Evolutionary conservation across 2,329 filamentous ascomycete genomes (phyloP), one percentile per base, ranked within the genome.

Genomic region (Venturia asperata): DNA sequence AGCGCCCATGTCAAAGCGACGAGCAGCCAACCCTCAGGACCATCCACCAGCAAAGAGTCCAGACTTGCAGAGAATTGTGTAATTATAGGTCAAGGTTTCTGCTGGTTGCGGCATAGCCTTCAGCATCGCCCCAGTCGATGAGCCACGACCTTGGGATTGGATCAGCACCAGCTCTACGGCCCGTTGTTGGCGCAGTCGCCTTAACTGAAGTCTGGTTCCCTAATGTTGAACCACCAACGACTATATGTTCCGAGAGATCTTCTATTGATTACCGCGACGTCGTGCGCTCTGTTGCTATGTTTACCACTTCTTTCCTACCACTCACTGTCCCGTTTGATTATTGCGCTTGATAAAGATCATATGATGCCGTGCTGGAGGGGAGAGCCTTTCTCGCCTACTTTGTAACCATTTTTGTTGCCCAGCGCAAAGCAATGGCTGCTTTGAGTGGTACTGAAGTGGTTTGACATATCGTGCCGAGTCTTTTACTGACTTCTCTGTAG

Each of bases 371-470:
- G 43, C 47, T 21, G 62, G 42, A 55, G 45, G 52, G 39, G 43
- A 43, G 9, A n/a, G 62, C 43, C 45, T 63, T 63, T 34, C 43
- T 63, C n/a, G 41, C 62, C 10, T 34, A 43, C 43, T 63, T 63
- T 30, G 24, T 41, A 39, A 17, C 10, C 45, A n/a, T 63, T 15
- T 63, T n/a, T 37, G 1, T 13, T 37, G 43, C 62, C 21, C 62
- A 63, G 62, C 39, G 43, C n/a, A 24, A 39, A 47, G 62, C 42
- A 21, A 63, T 63, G 43, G 24, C 34, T 4, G 43, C 52, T 19
- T 34, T 63, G 10, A 47, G 7, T 37, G 62, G 62, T 63, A 45
- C 15, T 30, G 24, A 7, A 34, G 2, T 27, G 24, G 19, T n/a
- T 17, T 43, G 10, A 27, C 6, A 24, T 17, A 21, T 27, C 30